Evolutionary conservation across 441 rosid species (phyloP).

Genomic region (Hura crepitans): DNA sequence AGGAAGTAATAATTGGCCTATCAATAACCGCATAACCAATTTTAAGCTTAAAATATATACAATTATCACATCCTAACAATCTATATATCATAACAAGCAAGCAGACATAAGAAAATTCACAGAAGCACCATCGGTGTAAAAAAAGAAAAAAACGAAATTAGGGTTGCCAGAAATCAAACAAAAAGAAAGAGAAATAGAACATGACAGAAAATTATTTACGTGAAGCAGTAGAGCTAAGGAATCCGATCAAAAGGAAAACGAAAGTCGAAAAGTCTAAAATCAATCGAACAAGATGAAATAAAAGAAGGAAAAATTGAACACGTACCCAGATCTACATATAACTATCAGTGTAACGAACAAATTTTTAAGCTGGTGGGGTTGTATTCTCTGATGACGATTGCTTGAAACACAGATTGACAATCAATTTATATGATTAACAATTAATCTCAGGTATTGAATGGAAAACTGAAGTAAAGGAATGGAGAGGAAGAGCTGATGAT

Average conservation of each 20-base stretch:
- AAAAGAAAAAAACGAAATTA: neutral
- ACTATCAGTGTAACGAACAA: neutral
- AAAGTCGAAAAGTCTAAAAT: constrained; percentile 2
- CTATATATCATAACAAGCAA: neutral
- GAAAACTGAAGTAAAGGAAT: neutral
- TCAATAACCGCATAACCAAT: neutral
- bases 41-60: neutral
- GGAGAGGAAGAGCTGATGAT: neutral
- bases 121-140: neutral
- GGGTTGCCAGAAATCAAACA: constrained; percentile 8
- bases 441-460: neutral
- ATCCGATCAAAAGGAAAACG: neutral
- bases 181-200: neutral
- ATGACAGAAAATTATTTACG: neutral
- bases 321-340: constrained; percentile 19
- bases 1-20: neutral
- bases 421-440: neutral
- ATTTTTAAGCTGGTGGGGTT: neutral
- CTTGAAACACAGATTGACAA: neutral
- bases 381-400: neutral
- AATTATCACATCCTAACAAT: neutral
- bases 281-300: neutral
- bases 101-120: neutral
- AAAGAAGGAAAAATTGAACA: neutral
- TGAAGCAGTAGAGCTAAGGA: neutral